These are phyloP conservation scores for Boechera retrofracta DNA, from an alignment of 345 rosid genomes.

Conservation along the genomic window DNA sequence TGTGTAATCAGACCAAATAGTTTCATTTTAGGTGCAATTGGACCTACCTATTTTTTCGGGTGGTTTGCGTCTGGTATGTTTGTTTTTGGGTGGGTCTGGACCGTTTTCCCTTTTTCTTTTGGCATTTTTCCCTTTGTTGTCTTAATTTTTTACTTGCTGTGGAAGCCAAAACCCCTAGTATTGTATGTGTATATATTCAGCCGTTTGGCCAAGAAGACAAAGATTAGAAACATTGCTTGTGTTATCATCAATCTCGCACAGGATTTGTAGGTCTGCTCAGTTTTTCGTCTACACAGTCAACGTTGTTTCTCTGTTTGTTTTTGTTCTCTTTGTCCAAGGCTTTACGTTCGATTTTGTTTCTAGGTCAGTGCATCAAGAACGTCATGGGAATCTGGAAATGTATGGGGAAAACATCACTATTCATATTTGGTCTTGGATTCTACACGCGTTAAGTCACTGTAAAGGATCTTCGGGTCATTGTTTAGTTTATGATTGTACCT, in stretches of 20 bases:
- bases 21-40: no score
- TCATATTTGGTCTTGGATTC: slow-evolving; percentile 4
- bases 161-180: neutral
- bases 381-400: neutral
- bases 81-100: no score
- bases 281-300: neutral
- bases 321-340: neutral
- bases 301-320: neutral
- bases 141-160: neutral
- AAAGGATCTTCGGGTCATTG: neutral
- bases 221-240: neutral
- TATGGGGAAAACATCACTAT: neutral
- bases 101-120: neutral
- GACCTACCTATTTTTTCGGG: no score
- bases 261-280: neutral
- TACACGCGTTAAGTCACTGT: neutral
- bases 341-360: neutral
- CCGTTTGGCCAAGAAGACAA: neutral
- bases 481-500: neutral
- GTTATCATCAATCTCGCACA: neutral
- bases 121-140: neutral
- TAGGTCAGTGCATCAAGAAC: neutral
- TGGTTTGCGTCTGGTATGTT: no score
- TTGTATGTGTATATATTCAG: neutral
- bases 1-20: no score